phyloP scores from a whole-genome alignment of 495 filamentous ascomycete species.

The Penicillium canariense region DNA sequence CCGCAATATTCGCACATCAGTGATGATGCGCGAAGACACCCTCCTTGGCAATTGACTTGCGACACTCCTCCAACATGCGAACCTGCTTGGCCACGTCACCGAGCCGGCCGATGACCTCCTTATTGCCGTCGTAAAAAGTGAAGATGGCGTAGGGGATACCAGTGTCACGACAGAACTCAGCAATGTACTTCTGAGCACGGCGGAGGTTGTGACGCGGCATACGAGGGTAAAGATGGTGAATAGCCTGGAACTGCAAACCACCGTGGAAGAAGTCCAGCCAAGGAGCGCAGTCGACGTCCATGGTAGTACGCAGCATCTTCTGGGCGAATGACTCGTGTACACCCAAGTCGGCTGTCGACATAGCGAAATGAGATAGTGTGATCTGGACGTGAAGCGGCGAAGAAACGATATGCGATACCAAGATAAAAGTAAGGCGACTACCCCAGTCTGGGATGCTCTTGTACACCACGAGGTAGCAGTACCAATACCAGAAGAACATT shows the following conservation, averaged over 20 bases:
- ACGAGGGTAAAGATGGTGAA: constrained; percentile 93
- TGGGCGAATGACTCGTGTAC: constrained; percentile 88
- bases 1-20: constrained; percentile 5
- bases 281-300: constrained; percentile 93
- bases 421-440: constrained; percentile 69
- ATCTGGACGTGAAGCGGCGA: constrained; percentile 93
- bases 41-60: constrained; percentile 54
- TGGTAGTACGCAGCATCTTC: constrained; percentile 94
- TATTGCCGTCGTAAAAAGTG: constrained; percentile 91
- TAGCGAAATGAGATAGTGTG: constrained; percentile 94
- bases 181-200: constrained; percentile 73
- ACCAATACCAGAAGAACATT: constrained; percentile 93
- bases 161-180: constrained; percentile 87
- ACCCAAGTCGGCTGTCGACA: constrained; percentile 91
- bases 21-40: constrained; percentile 40
- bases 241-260: constrained; percentile 92
- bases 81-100: constrained; percentile 87
- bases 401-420: constrained; percentile 85
- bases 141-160: constrained; percentile 92
- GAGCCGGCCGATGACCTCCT: constrained; percentile 77
- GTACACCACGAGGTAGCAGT: constrained; percentile 82
- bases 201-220: constrained; percentile 93
- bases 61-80: constrained; percentile 82
- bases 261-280: constrained; percentile 98
- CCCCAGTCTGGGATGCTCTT: constrained; percentile 66